Evolutionary conservation across 1,284 basidiomycete genomes (phyloP).

Genomic region (Apiotrichum akiyoshidainum): DNA sequence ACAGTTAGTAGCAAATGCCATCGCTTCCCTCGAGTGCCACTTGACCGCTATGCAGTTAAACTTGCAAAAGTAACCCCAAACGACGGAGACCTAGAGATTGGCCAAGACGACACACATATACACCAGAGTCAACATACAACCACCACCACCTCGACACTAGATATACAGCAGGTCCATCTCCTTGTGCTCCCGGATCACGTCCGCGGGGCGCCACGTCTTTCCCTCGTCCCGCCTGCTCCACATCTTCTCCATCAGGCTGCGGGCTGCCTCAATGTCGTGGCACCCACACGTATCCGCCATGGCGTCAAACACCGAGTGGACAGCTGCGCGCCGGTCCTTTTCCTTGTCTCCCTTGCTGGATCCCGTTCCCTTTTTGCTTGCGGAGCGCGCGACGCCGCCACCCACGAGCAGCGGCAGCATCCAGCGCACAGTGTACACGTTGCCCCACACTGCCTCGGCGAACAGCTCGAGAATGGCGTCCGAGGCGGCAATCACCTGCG

Average conservation of each 20-base stretch:
- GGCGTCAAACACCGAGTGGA: slow-evolving; percentile 4
- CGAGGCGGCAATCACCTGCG: slow-evolving; percentile 3
- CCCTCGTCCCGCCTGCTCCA: slow-evolving; percentile 6
- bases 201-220: not conserved
- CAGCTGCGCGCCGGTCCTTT: not conserved
- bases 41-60: too few species aligned
- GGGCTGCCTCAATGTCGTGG: slow-evolving; percentile 9
- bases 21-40: too few species aligned
- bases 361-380: too few species aligned
- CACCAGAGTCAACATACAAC: too few species aligned
- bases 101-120: too few species aligned
- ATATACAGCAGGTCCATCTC: not conserved
- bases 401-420: slow-evolving; percentile 9
- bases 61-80: too few species aligned
- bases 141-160: not conserved
- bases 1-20: too few species aligned
- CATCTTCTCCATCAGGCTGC: slow-evolving; percentile 6
- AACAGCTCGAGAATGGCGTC: slow-evolving; percentile 14
- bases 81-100: too few species aligned
- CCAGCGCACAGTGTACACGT: slow-evolving; percentile 17
- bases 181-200: not conserved
- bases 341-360: too few species aligned
- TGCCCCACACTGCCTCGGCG: slow-evolving; percentile 10
- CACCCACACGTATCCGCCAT: slow-evolving; percentile 15
- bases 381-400: not conserved